Base-by-base conservation (phyloP, 208 protist species). In the Crithidia mellificae region DNA sequence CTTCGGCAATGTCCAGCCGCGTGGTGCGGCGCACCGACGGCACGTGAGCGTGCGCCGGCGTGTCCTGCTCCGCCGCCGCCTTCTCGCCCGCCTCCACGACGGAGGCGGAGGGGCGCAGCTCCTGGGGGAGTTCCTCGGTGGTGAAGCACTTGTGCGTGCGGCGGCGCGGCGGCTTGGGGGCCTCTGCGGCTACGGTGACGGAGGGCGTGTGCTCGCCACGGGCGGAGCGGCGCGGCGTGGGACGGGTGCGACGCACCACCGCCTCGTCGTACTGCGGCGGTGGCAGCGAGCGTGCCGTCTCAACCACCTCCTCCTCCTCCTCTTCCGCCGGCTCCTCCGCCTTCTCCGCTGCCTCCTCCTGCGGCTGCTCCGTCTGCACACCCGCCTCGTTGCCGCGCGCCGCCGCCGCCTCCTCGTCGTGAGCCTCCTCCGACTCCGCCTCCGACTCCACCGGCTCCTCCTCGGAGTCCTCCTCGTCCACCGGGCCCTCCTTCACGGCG, bases 91-190 rank as follows among this genome's bases (percentile, higher is more conserved):
- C 36, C 19, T 19, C 20, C 51, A 56, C 44, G 6, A 27, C 39
- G 4, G 46, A 25, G 29, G 46, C 44, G 6, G 44, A 29, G 15
- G 68, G 70, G 0, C 63, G 70, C 39, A 76, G 56, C 44, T 68
- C 56, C 49, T 50, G 44, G n/a, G 63, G 63, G n/a, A 76, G 70
- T 32, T 62, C 63, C 46, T 70, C 38, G 14, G 70, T 76, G 6
- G 49, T 15, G 32, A 70, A 76, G 63, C 70, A 76, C 50, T 52
- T 68, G 63, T 76, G 70, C 8, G 38, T 39, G 9, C 50, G 62
- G 24, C 70, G 62, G 30, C 41, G 47, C 63, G 54, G 49, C 63
- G 29, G 22, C 52, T 29, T 59, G 4, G 25, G 9, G 14, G 14
- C 11, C 59, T 54, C 59, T n/a, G 52, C 19, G 0, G 25, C n/a